A percentile compares a stretch with the other conserved stretches of the same genome.
phyloP scores from a whole-genome alignment of 176 grass and related monocot species.

The Phragmites australis region DNA sequence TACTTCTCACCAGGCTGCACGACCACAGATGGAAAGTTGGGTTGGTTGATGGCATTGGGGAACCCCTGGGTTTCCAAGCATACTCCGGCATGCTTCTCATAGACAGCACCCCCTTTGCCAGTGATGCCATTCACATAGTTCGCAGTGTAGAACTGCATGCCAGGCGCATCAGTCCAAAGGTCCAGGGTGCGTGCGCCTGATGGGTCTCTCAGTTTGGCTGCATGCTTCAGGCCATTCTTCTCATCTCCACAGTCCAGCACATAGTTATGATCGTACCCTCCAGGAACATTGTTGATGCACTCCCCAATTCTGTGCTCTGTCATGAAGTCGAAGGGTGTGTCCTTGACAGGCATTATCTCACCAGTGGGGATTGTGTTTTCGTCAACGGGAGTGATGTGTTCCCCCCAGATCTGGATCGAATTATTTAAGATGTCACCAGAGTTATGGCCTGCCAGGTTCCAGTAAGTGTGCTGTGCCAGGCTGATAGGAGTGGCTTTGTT shows the following conservation, averaged over 20 bases:
- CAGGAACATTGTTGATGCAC: conserved; percentile 50
- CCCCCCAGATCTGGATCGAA: conserved; percentile 64
- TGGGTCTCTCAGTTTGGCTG: conserved; percentile 62
- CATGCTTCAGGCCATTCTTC: conserved; percentile 70
- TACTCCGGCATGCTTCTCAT: conserved; percentile 63
- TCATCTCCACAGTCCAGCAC: conserved; percentile 58
- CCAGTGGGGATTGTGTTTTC: conserved; percentile 69
- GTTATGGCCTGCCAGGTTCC: conserved; percentile 94
- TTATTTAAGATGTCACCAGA: conserved; percentile 67
- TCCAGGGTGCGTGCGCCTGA: conserved; percentile 51
- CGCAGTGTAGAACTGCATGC: conserved; percentile 85
- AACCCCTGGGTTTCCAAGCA: conserved; percentile 98
- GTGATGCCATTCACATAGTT: conserved; percentile 67
- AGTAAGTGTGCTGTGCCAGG: conserved; percentile 89
- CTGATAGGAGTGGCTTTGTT: conserved; percentile 75
- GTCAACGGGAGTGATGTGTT: conserved; percentile 73
- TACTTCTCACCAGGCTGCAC: conserved; percentile 79
- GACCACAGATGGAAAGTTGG: conserved; percentile 64
- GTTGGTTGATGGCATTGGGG: conserved; percentile 81
- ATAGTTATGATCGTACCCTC: conserved; percentile 72
- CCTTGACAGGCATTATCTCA: conserved; percentile 58
- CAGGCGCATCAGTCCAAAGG: conserved; percentile 72
- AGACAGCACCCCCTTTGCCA: conserved; percentile 68
- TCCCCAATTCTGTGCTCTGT: conserved; percentile 59
- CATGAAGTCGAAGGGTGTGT: conserved; percentile 73